These are phyloP conservation scores for Candida ovalis DNA, from an alignment of 805 yeast species.

Conservation along the genomic window DNA sequence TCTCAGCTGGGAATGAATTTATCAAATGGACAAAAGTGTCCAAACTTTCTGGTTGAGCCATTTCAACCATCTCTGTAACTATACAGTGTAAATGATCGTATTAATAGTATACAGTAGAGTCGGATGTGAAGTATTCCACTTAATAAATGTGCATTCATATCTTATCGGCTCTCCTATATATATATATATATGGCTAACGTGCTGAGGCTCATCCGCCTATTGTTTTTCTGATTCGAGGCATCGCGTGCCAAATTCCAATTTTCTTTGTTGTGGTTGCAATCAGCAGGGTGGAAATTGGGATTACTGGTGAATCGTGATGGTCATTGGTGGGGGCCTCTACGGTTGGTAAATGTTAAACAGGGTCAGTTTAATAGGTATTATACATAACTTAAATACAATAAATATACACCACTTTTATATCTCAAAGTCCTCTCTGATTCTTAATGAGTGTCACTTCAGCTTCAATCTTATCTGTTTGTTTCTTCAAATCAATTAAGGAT, in stretches of 20 bases:
- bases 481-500: slow-evolving; percentile 75
- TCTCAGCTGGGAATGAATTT: neutral
- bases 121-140: too few relatives aligned
- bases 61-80: neutral
- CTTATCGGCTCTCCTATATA: neutral
- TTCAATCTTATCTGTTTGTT: slow-evolving; percentile 81
- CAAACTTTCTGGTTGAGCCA: neutral
- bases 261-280: too few relatives aligned
- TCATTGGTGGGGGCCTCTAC: neutral
- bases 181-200: too few relatives aligned
- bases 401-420: neutral
- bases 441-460: slow-evolving; percentile 62
- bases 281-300: neutral
- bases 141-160: neutral
- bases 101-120: too few relatives aligned
- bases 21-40: neutral
- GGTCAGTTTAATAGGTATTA: too few relatives aligned
- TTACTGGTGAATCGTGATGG: too few relatives aligned
- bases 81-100: too few relatives aligned
- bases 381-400: neutral
- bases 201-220: neutral
- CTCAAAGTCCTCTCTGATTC: slow-evolving; percentile 26
- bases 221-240: too few relatives aligned
- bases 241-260: neutral
- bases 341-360: neutral